Base-by-base conservation (phyloP, 202 grass and related monocot genomes). In the Zizania palustris region DNA sequence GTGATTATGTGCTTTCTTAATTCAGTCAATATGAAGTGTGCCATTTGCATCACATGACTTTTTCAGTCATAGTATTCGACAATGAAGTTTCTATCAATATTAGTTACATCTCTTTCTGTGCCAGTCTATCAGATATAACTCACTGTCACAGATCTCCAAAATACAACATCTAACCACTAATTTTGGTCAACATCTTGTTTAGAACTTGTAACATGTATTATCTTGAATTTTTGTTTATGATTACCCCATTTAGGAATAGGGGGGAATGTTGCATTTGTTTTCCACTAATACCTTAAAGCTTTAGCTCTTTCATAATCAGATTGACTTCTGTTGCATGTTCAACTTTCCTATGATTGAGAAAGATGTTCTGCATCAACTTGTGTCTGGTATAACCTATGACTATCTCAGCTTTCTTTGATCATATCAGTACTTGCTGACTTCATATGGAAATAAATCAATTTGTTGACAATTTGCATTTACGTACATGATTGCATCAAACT, bases 291-390 rank as follows among this genome's bases (percentile, higher is more conserved):
- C 68, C 16, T 37, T 11, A 45, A 45, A 16, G 40, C 12, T 51
- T 58, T 53, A 35, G 48, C 51, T 84, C n/a, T 72, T 48, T 58
- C 9, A 49, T 84, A 45, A 65, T 72, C 73, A 49, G 35, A 77
- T 69, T 55, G 37, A 64, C 18, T 44, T 15, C 11, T 70, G 43
- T 53, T 70, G n/a, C 55, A 60, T 37, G 14, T 82, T 0, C 35
- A 33, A 7, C 4, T 35, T 19, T 41, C 49, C 22, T 49, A 43
- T 85, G 69, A 45, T 62, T 54, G 53, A 51, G 53, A 51, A 80
- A 51, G n/a, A 9, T 11, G 21, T 73, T 73, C 15, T 48, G 41
- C 28, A 37, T 22, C 22, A 9, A 37, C 16, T 82, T 49, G 71
- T 41, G 7, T 10, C 15, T 82, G 50, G 61, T 28, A 28, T 80